Evolutionary conservation across 345 rosid genomes (phyloP).

Genomic region (Eucalyptus cloeziana): DNA sequence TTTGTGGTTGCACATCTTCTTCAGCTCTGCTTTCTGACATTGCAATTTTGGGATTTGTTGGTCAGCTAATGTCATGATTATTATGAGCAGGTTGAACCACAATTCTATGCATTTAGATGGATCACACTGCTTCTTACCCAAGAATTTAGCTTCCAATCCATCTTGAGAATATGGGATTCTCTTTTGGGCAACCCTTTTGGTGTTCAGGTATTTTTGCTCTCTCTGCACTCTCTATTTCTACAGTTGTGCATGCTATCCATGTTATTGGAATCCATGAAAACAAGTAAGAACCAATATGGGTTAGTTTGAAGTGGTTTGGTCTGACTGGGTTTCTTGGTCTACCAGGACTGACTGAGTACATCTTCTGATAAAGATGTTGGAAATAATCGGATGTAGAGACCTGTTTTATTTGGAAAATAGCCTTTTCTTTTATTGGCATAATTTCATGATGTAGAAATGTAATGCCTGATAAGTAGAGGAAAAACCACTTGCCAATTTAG

Average conservation of each 20-base stretch:
- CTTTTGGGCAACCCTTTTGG: conserved; percentile 56
- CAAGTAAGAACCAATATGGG: background rate
- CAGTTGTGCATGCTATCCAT: background rate
- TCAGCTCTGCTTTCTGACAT: background rate
- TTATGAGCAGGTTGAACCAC: conserved; percentile 51
- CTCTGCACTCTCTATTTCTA: background rate
- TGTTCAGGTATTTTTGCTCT: conserved; percentile 26
- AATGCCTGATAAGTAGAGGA: background rate
- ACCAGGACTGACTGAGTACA: background rate
- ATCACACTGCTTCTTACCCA: conserved; percentile 63
- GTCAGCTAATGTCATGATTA: background rate
- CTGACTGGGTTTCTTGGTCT: background rate
- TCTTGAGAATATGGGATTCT: conserved; percentile 72
- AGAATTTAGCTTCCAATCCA: conserved; percentile 51
- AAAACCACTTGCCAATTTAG: background rate
- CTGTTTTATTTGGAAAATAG: background rate
- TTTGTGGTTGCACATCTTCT: background rate
- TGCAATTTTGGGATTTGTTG: background rate
- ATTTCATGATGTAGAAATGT: background rate
- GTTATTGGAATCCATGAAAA: background rate
- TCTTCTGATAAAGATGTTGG: background rate
- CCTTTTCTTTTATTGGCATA: background rate
- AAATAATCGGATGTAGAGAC: background rate
- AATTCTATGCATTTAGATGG: conserved; percentile 66
- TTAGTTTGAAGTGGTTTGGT: background rate